phyloP scores from a whole-genome alignment of 2,329 filamentous ascomycete genomes.

The Phyllachora maydis region DNA sequence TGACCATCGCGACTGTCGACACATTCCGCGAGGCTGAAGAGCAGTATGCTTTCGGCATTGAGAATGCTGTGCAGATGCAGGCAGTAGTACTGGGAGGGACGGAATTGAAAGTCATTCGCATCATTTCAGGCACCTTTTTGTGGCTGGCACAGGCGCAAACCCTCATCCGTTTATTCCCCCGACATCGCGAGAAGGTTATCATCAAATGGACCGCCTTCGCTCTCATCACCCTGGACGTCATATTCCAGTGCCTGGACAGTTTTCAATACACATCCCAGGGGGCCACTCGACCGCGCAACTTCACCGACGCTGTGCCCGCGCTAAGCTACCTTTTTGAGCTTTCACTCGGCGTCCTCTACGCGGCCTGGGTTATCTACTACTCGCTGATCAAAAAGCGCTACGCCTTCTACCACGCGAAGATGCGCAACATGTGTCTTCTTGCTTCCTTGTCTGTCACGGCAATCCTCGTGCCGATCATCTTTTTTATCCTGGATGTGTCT shows the following conservation, averaged over 20 bases:
- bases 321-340: constrained; percentile 82
- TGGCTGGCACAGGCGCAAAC: constrained; percentile 98
- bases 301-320: constrained; percentile 78
- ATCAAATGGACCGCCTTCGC: constrained; percentile 98
- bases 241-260: constrained; percentile 82
- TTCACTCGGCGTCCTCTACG: constrained; percentile 69
- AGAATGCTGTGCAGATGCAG: constrained; percentile 60
- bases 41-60: constrained; percentile 62
- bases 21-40: constrained; percentile 68
- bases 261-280: constrained; percentile 38
- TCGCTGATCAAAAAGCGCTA: constrained; percentile 80
- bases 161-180: constrained; percentile 81
- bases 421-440: constrained; percentile 74
- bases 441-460: constrained; percentile 59
- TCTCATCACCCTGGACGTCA: constrained; percentile 73
- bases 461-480: constrained; percentile 77
- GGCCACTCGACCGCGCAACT: constrained; percentile 46
- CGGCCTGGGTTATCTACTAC: constrained; percentile 88
- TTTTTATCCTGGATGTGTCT: constrained; percentile 80
- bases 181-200: constrained; percentile 91
- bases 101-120: constrained; percentile 73
- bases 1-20: constrained; percentile 84
- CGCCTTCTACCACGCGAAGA: constrained; percentile 74
- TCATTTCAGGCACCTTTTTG: constrained; percentile 89
- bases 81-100: constrained; percentile 62